phyloP scores from a whole-genome alignment of 225 moss, liverwort and hornwort species.

The Neckera pumila region DNA sequence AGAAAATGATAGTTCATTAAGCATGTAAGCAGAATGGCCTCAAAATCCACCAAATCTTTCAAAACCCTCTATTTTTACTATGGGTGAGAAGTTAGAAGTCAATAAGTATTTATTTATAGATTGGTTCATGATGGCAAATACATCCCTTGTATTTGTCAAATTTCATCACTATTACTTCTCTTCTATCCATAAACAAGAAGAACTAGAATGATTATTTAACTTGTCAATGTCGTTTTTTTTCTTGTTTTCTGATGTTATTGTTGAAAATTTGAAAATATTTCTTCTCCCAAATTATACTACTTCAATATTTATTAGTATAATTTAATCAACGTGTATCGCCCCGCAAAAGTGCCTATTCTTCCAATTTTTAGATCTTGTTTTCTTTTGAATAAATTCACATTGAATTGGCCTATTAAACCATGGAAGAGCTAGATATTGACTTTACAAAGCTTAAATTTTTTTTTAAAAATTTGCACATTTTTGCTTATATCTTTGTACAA shows the following conservation, averaged over 20 bases:
- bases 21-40: no score
- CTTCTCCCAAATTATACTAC: rapidly evolving
- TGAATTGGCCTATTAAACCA: not conserved
- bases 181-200: not conserved
- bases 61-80: no score
- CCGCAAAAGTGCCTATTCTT: rapidly evolving
- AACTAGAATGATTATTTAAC: no score
- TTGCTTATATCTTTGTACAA: not conserved
- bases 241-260: not conserved
- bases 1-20: no score
- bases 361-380: not conserved
- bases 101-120: no score
- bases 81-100: rapidly evolving
- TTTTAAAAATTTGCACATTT: not conserved
- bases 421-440: not conserved
- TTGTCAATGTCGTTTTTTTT: not conserved
- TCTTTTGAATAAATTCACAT: not conserved
- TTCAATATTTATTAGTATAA: not conserved
- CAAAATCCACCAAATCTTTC: no score
- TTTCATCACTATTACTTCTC: not conserved
- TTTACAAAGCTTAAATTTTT: not conserved
- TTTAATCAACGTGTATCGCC: no score
- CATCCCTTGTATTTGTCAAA: not conserved
- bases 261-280: not conserved
- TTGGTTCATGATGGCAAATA: no score